Base-by-base conservation (phyloP, 352 stramenopile genomes). In the Pythium aristosporum region DNA sequence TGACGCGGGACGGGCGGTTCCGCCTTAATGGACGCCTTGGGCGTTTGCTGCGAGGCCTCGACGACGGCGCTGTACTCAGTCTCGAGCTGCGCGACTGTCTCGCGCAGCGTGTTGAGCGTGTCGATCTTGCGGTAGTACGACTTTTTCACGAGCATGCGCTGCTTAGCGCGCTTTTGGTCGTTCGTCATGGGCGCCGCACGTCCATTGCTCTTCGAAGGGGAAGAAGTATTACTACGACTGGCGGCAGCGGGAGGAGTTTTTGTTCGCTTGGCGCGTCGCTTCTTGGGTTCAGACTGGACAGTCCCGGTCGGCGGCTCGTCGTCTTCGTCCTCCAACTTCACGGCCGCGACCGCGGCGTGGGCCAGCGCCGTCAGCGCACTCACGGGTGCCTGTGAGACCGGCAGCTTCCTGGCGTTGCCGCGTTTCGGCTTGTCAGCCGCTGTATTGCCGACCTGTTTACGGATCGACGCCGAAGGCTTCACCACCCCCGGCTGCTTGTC, bases 101-200 rank as follows among this genome's bases (percentile, higher is more conserved):
- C 76, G 0, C 79, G 79, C 18, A 90, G 71, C 63, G 80, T 68
- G 46, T 76, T 81, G 54, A 90, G 65, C 39, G 81, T 90, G 57
- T 88, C 76, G 54, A 90, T 84, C 65, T 90, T 90, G 57, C 81
- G 79, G 68, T 90, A 88, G 69, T 90, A 90, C 36, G 79, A 90
- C 12, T 69, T 69, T 52, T 87, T 88, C 47, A 90, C 81, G 42
- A 90, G 72, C 72, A 81, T 68, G 39, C 81, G 74, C 67, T 90
- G 81, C 71, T 88, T 88, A 41, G 81, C 74, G 58, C 79, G 72
- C 67, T 90, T 90, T 60, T 88, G 75, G 23, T 68, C 78, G 43
- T 87, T 73, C 0, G 71, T 80, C 25, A 85, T 62, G 15, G 72
- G 77, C 28, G 36, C 42, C 16, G 44, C 3, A 2, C 56, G 48